Base-by-base conservation (phyloP, 768 basidiomycete species). In the Xanthoconium purpureum region DNA sequence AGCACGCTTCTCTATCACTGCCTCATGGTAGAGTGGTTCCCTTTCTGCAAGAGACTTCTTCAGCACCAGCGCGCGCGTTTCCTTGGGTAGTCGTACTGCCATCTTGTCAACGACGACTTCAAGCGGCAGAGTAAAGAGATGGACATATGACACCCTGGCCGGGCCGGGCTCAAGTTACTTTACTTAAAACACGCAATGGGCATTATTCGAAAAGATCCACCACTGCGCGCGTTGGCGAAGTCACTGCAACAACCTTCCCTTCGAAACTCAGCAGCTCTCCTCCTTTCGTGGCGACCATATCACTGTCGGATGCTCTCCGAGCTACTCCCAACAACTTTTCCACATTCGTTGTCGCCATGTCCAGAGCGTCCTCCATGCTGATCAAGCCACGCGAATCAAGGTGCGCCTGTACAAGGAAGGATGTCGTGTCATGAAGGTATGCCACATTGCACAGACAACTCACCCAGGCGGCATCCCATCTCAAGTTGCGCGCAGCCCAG, bases 391-490 rank as follows among this genome's bases (percentile, higher is more conserved):
- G 67, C 4, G 73, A 65, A 32, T 73, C 74, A 3, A 73, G 49
- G n/a, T 69, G 66, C 6, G 58, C 74, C 77, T 75, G 39, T 15
- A 38, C 43, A 46, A 28, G 28, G 33, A 47, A 49, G 28, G 32
- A 52, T 3, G n/a, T 36, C 30, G 1, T 42, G 43, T 62, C 46
- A 47, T n/a, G 38, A 30, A 10, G 17, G 17, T 28, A n/a, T 29
- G 20, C 36, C 20, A 9, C 12, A 14, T 33, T 43, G 47, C 14
- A 28, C 11, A 28, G 73, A 80, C 45, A 49, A 88, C 95, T 88
- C 94, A 97, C 97, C 96, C 98, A 52, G 88, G 82, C 69, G 89
- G 72, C 67, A 82, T 98, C 68, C 98, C 95, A 71, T 85, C 39
- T 94, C 91, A 52, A 89, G 88, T 60, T 92, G 88, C 7, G 94